Evolutionary conservation across 495 filamentous ascomycete genomes (phyloP), one percentile per base, ranked within the genome.

Genomic region (Durotheca rogersii): DNA sequence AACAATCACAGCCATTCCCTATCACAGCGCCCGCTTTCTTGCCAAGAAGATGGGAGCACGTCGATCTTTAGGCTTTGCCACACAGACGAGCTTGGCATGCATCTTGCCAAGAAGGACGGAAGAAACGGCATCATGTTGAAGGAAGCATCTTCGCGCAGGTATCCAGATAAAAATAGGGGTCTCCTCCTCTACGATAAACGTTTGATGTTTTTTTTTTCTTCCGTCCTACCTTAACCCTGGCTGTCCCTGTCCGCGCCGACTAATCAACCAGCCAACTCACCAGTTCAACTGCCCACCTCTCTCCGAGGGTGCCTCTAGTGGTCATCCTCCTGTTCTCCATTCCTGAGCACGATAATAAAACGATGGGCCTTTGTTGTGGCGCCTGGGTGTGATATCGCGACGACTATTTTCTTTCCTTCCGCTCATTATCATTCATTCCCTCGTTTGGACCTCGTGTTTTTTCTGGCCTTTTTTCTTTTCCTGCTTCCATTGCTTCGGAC

Each of bases 51-150:
- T n/a, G n/a, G 27, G 36, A 45, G 46, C 35, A 52, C 42, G 55
- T 53, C 44, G 55, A 58, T 58, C 55, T 48, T 53, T n/a, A n/a
- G 40, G 48, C 9, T 49, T 25, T 58, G 55, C 48, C 36, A 53
- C 55, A 58, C 55, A 40, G 53, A 40, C 30, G 33, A 34, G 49
- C 55, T 58, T 58, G 55, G 55, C 55, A 53, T 58, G 31, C 39
- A 10, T 58, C 55, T 58, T 58, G 55, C 48, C 55, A 58, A 58
- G n/a, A 52, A 45, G 33, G 29, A 49, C 55, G 55, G 55, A 58
- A 58, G 35, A 58, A 41, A 58, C 55, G 55, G 55, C 48, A 58
- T 49, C 34, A 46, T 44, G 49, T 58, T 51, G n/a, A n/a, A n/a
- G 9, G 23, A 4, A 27, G 48, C 49, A 53, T 53, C 34, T 41